Conservation (phyloP, 1,284 basidiomycete genomes). For the Ceratobasidium sp. region DNA sequence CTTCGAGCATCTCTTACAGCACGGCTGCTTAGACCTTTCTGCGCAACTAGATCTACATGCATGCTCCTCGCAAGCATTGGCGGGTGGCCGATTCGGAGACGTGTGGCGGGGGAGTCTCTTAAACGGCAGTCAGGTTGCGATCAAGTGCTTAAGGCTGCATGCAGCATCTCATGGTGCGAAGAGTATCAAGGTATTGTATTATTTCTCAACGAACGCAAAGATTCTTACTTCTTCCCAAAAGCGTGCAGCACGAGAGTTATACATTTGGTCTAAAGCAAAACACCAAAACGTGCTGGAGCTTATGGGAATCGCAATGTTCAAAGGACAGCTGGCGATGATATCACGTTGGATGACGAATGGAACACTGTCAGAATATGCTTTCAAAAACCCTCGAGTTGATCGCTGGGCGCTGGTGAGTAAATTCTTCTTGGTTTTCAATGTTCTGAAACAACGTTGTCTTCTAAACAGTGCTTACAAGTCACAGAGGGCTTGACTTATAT, state of each 20-base stretch:
- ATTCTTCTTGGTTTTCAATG: too few relatives aligned
- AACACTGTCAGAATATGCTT: too few relatives aligned
- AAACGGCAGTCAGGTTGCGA: background rate
- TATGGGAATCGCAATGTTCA: background rate
- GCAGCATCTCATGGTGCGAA: background rate
- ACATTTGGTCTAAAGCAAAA: slow-evolving; percentile 5
- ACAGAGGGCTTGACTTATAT: slow-evolving; percentile 15
- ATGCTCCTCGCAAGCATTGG: background rate
- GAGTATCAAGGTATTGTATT: background rate
- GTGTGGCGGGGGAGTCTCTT: background rate
- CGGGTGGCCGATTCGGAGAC: slow-evolving; percentile 5
- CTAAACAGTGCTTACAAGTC: slow-evolving; percentile 5
- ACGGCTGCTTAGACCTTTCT: background rate
- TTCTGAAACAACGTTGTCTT: too few relatives aligned
- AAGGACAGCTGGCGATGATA: too few relatives aligned
- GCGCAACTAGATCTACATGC: background rate
- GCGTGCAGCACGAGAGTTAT: slow-evolving; percentile 22
- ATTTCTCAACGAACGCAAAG: too few relatives aligned
- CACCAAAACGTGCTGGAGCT: slow-evolving; percentile 2
- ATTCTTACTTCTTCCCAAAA: background rate
- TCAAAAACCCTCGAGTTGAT: too few relatives aligned
- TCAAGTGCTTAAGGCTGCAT: slow-evolving; percentile 13
- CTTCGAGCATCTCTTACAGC: background rate
- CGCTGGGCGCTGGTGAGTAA: too few relatives aligned
- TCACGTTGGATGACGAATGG: too few relatives aligned